Conservation (phyloP, 257 asterid species). For the Nicotiana tomentosiformis region DNA sequence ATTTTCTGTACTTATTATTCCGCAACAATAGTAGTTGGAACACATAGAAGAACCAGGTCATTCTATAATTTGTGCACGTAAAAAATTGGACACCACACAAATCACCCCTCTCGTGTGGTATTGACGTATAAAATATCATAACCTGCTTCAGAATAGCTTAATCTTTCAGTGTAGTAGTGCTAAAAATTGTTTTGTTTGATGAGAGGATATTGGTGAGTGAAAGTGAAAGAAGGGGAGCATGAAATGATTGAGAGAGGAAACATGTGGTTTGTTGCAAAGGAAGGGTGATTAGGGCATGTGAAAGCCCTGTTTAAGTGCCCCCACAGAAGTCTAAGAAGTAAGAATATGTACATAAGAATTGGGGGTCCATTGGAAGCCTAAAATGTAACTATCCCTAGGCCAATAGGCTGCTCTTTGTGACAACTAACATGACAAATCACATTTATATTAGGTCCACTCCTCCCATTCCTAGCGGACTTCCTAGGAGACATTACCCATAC, state of each 20-base stretch:
- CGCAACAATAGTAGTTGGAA: too few species aligned
- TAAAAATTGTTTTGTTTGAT: neutral
- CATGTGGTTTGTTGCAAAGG: conserved; percentile 35
- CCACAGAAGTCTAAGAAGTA: conserved; percentile 20
- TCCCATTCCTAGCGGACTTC: conserved; percentile 11
- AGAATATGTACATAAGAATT: neutral
- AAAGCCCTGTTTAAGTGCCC: conserved; percentile 26
- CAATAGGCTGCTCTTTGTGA: neutral
- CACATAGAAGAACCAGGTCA: too few species aligned
- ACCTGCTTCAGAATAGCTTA: neutral
- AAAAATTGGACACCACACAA: too few species aligned
- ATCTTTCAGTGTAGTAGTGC: neutral
- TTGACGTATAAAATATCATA: too few species aligned
- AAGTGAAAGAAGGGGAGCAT: neutral
- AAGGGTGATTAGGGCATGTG: conserved; percentile 36
- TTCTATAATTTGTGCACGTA: too few species aligned
- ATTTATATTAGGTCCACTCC: conserved; percentile 7
- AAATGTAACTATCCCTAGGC: conserved; percentile 3
- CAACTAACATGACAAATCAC: conserved; percentile 18
- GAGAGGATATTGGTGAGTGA: neutral
- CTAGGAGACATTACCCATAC: conserved; percentile 13
- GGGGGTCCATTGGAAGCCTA: conserved; percentile 1
- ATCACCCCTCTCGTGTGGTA: too few species aligned
- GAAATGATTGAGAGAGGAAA: conserved; percentile 18
- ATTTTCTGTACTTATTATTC: too few species aligned